Evolutionary conservation across 1,284 basidiomycete species (phyloP).

Genomic region (Microbotryomycetes sp.): DNA sequence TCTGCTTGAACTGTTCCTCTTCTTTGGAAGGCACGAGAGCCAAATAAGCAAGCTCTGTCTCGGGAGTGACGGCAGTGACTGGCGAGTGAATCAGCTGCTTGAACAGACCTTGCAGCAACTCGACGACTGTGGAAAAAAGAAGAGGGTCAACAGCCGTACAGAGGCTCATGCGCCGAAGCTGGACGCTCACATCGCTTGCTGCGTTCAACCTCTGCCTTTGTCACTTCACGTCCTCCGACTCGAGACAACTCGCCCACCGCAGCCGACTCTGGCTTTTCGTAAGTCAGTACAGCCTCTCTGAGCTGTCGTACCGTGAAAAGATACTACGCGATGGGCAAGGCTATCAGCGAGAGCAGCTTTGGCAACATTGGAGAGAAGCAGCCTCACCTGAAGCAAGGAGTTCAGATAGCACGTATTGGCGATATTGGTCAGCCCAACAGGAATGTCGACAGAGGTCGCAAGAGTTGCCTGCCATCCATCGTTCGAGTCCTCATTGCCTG

Average conservation of each 20-base stretch:
- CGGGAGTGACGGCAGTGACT: constrained; percentile 66
- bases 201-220: constrained; percentile 66
- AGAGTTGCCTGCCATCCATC: constrained; percentile 57
- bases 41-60: constrained; percentile 81
- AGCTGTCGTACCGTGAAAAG: constrained; percentile 91
- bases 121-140: constrained; percentile 55
- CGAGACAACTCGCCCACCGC: constrained; percentile 59
- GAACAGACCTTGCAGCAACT: constrained; percentile 70
- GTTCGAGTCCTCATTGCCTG: too few species aligned
- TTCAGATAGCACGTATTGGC: constrained; percentile 92
- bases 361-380: constrained; percentile 6
- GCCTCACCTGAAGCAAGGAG: constrained; percentile 68
- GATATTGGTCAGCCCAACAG: constrained; percentile 81
- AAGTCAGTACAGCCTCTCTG: constrained; percentile 62
- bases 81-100: constrained; percentile 64
- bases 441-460: constrained; percentile 57
- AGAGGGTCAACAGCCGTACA: constrained; percentile 23
- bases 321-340: constrained; percentile 53
- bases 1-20: constrained; percentile 46
- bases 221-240: constrained; percentile 78
- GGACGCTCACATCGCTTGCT: constrained; percentile 67
- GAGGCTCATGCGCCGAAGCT: not conserved
- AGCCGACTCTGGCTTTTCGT: constrained; percentile 52
- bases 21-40: constrained; percentile 83
- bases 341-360: not conserved